Evolutionary conservation across 768 basidiomycete genomes (phyloP).

Genomic region (Kwoniella pini): DNA sequence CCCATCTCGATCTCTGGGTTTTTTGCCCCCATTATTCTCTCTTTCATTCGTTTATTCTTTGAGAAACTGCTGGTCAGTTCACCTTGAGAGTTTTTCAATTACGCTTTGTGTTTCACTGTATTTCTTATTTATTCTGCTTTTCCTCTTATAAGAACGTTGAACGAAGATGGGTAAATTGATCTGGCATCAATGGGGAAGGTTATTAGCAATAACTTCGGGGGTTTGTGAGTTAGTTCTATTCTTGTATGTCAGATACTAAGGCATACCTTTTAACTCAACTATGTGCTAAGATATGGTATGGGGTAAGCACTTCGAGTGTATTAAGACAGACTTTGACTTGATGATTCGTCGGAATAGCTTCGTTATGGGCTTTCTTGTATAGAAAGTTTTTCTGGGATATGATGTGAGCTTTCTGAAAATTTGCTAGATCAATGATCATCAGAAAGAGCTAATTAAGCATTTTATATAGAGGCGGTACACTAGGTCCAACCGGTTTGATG

Average conservation of each 20-base stretch:
- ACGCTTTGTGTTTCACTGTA: too few species aligned
- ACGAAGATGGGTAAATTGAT: conserved; percentile 43
- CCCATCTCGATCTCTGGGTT: background rate
- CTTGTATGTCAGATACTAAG: background rate
- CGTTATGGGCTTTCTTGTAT: conserved; percentile 76
- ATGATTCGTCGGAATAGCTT: conserved; percentile 54
- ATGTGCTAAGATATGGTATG: conserved; percentile 10
- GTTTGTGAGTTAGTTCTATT: conserved; percentile 31
- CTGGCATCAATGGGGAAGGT: conserved; percentile 38
- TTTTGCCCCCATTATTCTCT: background rate
- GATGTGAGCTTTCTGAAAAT: conserved; percentile 54
- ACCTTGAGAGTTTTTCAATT: too few species aligned
- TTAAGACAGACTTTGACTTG: conserved; percentile 64
- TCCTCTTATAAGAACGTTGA: background rate
- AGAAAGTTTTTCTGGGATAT: conserved; percentile 99
- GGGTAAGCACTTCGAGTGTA: conserved; percentile 45
- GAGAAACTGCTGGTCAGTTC: too few species aligned
- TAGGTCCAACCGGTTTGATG: conserved; percentile 56
- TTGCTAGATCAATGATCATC: too few species aligned
- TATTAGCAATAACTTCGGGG: conserved; percentile 45
- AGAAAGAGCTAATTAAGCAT: too few species aligned
- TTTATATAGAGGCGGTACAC: conserved; percentile 63
- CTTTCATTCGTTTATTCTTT: background rate
- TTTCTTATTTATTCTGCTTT: too few species aligned
- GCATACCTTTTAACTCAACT: background rate